These are phyloP conservation scores for Asterella californica DNA, from an alignment of 225 moss, liverwort and hornwort species.

Conservation along the genomic window DNA sequence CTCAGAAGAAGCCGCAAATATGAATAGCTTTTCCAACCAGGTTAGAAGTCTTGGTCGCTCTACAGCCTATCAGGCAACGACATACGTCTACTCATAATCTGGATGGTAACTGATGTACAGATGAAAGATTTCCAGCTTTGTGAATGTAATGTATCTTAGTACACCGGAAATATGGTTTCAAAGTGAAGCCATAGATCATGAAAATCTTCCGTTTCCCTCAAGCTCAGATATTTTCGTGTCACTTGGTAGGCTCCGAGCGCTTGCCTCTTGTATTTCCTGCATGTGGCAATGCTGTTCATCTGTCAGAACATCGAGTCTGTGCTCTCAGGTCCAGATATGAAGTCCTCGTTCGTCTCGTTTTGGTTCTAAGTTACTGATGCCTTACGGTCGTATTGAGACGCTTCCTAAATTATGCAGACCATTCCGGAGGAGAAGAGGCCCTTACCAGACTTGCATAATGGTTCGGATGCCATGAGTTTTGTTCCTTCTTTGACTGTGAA, in stretches of 20 bases:
- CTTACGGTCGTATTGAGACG: not conserved
- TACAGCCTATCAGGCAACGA: no score
- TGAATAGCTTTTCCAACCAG: constrained; percentile 19
- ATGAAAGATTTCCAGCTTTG: not conserved
- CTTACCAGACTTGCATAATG: constrained; percentile 16
- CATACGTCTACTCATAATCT: no score
- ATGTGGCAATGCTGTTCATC: not conserved
- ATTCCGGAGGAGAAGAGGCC: constrained; percentile 23
- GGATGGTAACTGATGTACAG: not conserved
- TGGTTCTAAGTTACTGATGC: not conserved
- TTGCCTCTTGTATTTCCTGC: not conserved
- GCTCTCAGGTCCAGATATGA: no score
- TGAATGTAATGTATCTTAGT: not conserved
- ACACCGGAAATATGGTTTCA: not conserved
- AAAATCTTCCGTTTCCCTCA: no score
- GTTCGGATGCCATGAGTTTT: constrained; percentile 16
- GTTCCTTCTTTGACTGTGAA: constrained; percentile 20
- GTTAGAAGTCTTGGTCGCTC: constrained; percentile 24
- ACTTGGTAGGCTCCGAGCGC: not conserved
- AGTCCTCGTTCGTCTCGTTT: not conserved
- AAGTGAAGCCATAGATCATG: no score
- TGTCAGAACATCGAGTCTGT: not conserved
- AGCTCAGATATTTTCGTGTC: not conserved
- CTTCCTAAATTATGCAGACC: constrained; percentile 6
- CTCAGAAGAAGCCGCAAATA: constrained; percentile 13